These are phyloP conservation scores for Thelonectria blattea DNA, from an alignment of 2,329 filamentous ascomycete species.

Conservation along the genomic window DNA sequence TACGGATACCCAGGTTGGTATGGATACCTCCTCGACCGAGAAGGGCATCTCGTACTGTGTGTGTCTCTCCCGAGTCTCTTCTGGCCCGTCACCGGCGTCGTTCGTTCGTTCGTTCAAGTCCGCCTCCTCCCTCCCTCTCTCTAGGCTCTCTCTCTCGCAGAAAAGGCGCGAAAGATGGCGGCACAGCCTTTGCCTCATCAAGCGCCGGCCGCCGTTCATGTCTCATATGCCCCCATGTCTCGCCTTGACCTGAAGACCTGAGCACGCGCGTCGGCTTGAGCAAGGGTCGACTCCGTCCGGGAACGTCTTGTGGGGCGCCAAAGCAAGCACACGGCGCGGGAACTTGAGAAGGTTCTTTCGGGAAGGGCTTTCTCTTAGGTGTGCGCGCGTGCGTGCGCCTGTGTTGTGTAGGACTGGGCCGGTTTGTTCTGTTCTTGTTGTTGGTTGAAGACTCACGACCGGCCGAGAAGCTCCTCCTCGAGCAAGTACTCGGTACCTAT, in stretches of 20 bases:
- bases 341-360: conserved; percentile 12
- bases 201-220: conserved; percentile 28
- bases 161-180: not conserved
- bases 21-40: no score
- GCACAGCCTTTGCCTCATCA: conserved; percentile 7
- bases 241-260: conserved; percentile 30
- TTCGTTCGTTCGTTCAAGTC: no score
- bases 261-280: conserved; percentile 22
- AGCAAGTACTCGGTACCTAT: not conserved
- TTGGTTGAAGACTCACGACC: not conserved
- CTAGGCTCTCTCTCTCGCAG: no score
- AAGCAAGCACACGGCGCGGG: conserved; percentile 8
- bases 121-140: not conserved
- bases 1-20: no score
- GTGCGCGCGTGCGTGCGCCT: not conserved
- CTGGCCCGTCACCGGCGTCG: conserved; percentile 24
- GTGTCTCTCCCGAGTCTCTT: not conserved
- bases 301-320: conserved; percentile 24
- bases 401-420: not conserved
- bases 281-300: conserved; percentile 24
- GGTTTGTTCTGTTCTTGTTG: not conserved
- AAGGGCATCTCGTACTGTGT: not conserved
- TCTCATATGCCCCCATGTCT: conserved; percentile 17
- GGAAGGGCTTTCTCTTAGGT: conserved; percentile 9
- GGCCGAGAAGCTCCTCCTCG: no score